Evolutionary conservation across 192 early-diverging fungal species (phyloP), one percentile per base, ranked within the genome.

Genomic region (Podila clonocystis): DNA sequence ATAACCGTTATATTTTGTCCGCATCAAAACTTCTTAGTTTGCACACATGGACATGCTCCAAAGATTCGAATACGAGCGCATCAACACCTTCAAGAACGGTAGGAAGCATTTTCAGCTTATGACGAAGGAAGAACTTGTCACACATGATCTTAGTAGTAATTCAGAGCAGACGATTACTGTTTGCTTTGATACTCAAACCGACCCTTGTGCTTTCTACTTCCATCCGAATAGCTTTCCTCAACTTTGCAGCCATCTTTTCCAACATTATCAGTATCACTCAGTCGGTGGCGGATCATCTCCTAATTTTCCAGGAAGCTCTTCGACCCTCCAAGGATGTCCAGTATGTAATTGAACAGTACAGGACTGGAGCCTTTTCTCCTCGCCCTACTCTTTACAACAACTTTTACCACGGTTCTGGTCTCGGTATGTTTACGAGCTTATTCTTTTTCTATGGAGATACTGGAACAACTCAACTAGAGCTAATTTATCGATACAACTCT

Each of bases 311-410:
- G 65, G 91, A 94, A 82, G 91, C 92, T 22, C 76, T 94, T n/a
- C 89, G 90, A 75, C 92, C 93, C n/a, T 84, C 89, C 57, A 88
- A 92, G 63, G 93, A 94, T 69, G 89, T 94, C 48, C 91, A 93
- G 63, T 93, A 87, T 82, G 87, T 90, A 49, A 91, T 94, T 50
- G 91, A 94, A 55, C 89, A 92, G 63, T 93, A 94, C 75, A 87
- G 89, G 31, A 91, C 90, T 15, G 90, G 91, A 6, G 82, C 88
- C 22, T 94, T 92, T 66, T 82, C 86, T 11, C 93, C 93, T 34
- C 87, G 87, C n/a, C 90, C 92, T 5, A 89, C 91, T 15, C 82
- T 94, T 0, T 94, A 92, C 83, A 86, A 88, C 28, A 90, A 92
- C 60, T 89, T 88, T 67, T 91, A 91, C 33, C 87, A 89, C 58